Conservation (phyloP, 768 basidiomycete genomes). For the Terana coerulea region DNA sequence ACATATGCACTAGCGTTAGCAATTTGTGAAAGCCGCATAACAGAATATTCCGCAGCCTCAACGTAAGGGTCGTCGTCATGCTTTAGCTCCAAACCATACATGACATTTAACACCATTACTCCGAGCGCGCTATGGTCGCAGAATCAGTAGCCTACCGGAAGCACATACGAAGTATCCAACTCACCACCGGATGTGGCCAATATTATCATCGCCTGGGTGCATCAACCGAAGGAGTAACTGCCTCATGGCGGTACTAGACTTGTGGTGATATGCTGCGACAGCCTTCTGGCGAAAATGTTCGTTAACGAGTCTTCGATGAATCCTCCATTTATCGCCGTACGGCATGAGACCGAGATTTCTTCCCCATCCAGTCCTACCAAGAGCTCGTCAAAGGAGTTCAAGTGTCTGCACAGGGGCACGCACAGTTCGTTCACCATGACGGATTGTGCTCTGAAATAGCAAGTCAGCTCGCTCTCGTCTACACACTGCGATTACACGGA, state of each 20-base stretch:
- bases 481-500: too few species aligned
- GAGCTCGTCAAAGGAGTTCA: neutral
- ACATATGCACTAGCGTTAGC: neutral
- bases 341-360: neutral
- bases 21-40: neutral
- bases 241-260: neutral
- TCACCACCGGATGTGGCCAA: neutral
- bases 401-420: neutral
- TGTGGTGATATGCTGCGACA: neutral
- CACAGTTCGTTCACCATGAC: neutral
- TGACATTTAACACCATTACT: neutral
- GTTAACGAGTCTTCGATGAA: slow-evolving; percentile 1
- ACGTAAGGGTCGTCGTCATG: neutral
- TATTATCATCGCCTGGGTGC: neutral
- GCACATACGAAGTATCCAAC: neutral
- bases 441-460: too few species aligned
- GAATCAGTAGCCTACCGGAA: neutral
- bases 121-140: neutral
- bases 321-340: slow-evolving; percentile 4
- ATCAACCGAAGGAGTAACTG: neutral
- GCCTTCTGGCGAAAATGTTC: slow-evolving; percentile 4
- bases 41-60: neutral
- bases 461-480: too few species aligned
- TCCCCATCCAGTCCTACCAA: neutral
- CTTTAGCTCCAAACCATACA: neutral